phyloP scores from a whole-genome alignment of 2,329 filamentous ascomycete genomes.

The Aspergillus tubingensis region DNA sequence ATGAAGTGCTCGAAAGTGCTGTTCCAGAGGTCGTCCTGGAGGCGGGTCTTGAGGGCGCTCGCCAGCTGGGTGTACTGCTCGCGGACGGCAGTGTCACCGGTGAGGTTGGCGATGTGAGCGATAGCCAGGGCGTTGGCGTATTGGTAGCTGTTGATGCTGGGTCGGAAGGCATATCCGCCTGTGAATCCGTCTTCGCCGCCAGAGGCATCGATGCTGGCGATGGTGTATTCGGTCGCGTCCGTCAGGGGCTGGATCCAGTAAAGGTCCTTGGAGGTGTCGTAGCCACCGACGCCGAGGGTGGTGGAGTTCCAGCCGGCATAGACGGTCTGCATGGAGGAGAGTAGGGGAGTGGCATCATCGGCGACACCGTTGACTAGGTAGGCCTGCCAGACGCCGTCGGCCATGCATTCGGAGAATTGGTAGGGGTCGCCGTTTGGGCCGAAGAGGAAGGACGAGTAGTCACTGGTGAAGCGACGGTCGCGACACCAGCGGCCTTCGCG shows the following conservation, averaged over 20 bases:
- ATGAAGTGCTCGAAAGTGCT: slow-evolving; percentile 48
- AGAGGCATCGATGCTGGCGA: slow-evolving; percentile 47
- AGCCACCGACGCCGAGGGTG: slow-evolving; percentile 42
- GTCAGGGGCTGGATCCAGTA: slow-evolving; percentile 48
- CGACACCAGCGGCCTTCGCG: slow-evolving; percentile 49
- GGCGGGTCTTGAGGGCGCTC: slow-evolving; percentile 36
- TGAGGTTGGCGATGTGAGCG: slow-evolving; percentile 40
- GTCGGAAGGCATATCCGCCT: slow-evolving; percentile 46
- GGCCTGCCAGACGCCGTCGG: slow-evolving; percentile 40
- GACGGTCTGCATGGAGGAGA: slow-evolving; percentile 28
- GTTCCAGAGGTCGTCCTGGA: slow-evolving; percentile 48
- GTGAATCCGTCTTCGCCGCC: slow-evolving; percentile 40
- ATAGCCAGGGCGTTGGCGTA: slow-evolving; percentile 49
- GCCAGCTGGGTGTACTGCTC: slow-evolving; percentile 33
- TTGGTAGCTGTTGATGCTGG: slow-evolving; percentile 49
- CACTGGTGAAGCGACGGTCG: slow-evolving; percentile 48
- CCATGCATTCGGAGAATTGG: slow-evolving; percentile 49
- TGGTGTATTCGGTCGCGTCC: slow-evolving; percentile 51
- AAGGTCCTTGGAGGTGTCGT: slow-evolving; percentile 42
- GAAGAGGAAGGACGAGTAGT: slow-evolving; percentile 48
- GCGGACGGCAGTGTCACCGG: slow-evolving; percentile 22
- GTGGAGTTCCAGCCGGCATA: slow-evolving; percentile 33
- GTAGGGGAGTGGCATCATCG: slow-evolving; percentile 31
- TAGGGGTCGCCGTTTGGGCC: slow-evolving; percentile 42
- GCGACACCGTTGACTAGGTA: slow-evolving; percentile 48